Conservation (phyloP, 2,329 filamentous ascomycete species). For the Drechslerella stenobrocha region DNA sequence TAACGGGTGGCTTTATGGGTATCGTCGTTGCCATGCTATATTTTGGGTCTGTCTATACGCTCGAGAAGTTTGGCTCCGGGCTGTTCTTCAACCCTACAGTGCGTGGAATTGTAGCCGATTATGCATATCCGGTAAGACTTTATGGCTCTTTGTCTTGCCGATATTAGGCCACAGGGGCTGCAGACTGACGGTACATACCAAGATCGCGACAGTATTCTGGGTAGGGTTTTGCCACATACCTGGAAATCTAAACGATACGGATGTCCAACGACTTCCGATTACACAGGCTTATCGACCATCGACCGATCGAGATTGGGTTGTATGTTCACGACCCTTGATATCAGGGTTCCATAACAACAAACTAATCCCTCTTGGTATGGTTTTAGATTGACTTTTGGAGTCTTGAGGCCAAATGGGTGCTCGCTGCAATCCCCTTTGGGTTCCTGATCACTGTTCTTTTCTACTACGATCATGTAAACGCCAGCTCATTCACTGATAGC, state of each 20-base stretch:
- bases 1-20: slow-evolving; percentile 52
- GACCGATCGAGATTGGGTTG: slow-evolving; percentile 61
- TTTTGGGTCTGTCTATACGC: slow-evolving; percentile 50
- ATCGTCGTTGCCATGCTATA: slow-evolving; percentile 60
- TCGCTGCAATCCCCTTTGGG: slow-evolving; percentile 62
- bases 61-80: slow-evolving; percentile 60
- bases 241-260: slow-evolving; percentile 65
- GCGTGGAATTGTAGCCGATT: slow-evolving; percentile 60
- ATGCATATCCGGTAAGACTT: slow-evolving; percentile 59
- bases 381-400: slow-evolving; percentile 63
- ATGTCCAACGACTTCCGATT: slow-evolving; percentile 73
- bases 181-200: neutral
- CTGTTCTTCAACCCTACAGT: slow-evolving; percentile 58
- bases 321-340: slow-evolving; percentile 55
- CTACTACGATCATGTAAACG: slow-evolving; percentile 62
- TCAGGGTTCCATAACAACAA: slow-evolving; percentile 59
- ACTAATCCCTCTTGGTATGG: slow-evolving; percentile 56
- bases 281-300: slow-evolving; percentile 79
- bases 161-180: neutral
- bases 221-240: slow-evolving; percentile 62
- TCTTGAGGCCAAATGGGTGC: slow-evolving; percentile 61
- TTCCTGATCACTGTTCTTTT: slow-evolving; percentile 62
- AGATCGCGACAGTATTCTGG: slow-evolving; percentile 62
- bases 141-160: neutral
- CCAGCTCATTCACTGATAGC: neutral